Evolutionary conservation across 345 rosid species (phyloP), one percentile per base, ranked within the genome.

Genomic region (Arabidopsis arenosa): DNA sequence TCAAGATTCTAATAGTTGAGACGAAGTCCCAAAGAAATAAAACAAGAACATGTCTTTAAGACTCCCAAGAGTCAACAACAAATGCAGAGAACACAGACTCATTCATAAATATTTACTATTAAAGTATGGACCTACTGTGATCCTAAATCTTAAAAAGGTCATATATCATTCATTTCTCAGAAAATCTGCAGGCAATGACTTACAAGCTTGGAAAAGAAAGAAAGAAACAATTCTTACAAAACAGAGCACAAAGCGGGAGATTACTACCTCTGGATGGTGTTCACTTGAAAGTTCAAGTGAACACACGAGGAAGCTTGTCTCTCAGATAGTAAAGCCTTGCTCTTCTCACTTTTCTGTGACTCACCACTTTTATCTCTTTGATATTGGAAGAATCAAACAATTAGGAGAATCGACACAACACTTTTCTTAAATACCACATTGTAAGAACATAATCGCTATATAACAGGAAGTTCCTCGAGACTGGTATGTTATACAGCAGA

Each of bases 231-330:
- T 35, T 68, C 70, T 76, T 69, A 68, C 64, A 68, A 49, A 59
- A 51, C 62, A 52, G 45, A 30, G 44, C 59, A 75, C 39, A 67
- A 7, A 59, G 44, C 18, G 6, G 18, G 41, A 23, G 18, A 68
- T 75, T 41, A 49, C 35, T 59, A 59, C 18, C 11, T 57, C 48
- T 36, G 53, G 54, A 65, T 47, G 66, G 30, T 76, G 70, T 59
- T 88, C 85, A 91, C 73, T 94, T 94, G 78, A 94, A 94, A 33
- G n/a, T n/a, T n/a, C n/a, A n/a, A n/a, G 98, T 91, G 69, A 96
- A 91, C 21, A 94, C 72, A 87, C 97, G 86, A 70, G 98, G 98
- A 78, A 94, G 95, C 84, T 94, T 92, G 77, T 92, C 90, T 78
- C 97, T 83, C 30, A 89, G 86, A 82, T 94, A 90, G 81, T 92